Evolutionary conservation across 2,329 filamentous ascomycete genomes (phyloP).

Genomic region (Xylariaceae sp.): DNA sequence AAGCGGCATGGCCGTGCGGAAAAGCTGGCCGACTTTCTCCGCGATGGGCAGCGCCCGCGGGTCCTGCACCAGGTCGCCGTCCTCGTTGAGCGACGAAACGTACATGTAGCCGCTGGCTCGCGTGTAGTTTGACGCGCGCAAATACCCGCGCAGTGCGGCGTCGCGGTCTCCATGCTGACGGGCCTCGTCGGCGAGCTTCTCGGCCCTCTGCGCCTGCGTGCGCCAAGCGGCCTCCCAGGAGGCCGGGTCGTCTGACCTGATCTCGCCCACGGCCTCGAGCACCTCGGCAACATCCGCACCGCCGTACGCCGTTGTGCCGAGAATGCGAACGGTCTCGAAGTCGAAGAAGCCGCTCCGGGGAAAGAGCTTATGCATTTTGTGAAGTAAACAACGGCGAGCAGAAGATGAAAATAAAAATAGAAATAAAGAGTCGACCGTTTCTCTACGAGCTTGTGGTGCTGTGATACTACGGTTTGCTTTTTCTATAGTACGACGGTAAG

Average conservation of each 20-base stretch:
- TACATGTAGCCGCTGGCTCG: conserved; percentile 31
- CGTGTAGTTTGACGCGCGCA: conserved; percentile 41
- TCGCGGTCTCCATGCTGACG: conserved; percentile 28
- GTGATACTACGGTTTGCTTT: no score
- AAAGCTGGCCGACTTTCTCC: conserved; percentile 1
- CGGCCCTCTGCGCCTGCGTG: conserved; percentile 31
- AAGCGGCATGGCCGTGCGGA: background rate
- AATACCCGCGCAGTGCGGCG: conserved; percentile 35
- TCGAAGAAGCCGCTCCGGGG: conserved; percentile 35
- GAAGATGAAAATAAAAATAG: no score
- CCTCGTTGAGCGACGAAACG: background rate
- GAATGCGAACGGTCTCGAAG: conserved; percentile 41
- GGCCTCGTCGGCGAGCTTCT: conserved; percentile 36
- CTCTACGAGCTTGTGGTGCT: no score
- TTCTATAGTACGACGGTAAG: no score
- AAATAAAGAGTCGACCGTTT: no score
- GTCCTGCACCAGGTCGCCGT: conserved; percentile 9
- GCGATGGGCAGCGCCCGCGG: conserved; percentile 9
- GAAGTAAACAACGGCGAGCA: no score
- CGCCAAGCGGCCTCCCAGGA: conserved; percentile 39
- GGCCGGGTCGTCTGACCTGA: conserved; percentile 38
- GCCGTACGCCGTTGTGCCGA: conserved; percentile 35
- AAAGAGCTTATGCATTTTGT: background rate
- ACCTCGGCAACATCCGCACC: conserved; percentile 41
- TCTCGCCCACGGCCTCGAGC: conserved; percentile 36